phyloP scores from a whole-genome alignment of 345 rosid genomes.

The Citropsis articulata region DNA sequence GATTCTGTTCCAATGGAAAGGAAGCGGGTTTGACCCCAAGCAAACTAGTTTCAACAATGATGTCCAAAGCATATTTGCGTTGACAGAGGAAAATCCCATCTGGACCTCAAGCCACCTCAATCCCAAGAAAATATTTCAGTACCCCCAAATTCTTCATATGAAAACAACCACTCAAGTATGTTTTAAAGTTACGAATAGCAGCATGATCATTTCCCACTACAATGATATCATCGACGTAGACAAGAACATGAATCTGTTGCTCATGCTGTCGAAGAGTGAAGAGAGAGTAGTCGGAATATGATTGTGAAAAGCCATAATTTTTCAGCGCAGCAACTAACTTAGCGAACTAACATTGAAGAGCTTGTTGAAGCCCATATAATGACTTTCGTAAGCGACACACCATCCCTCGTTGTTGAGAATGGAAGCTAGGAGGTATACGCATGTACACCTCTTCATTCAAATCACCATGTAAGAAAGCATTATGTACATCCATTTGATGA shows the following conservation, averaged over 20 bases:
- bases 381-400: not conserved
- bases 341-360: not conserved
- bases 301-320: not conserved
- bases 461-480: not conserved
- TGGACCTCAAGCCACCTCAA: not conserved
- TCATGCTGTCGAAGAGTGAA: not conserved
- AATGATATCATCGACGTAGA: constrained; percentile 3
- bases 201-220: not conserved
- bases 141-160: not conserved
- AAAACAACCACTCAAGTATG: not conserved
- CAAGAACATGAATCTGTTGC: not conserved
- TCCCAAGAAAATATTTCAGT: not conserved
- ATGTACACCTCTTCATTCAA: not conserved
- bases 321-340: no score
- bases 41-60: not conserved
- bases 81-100: constrained; percentile 15
- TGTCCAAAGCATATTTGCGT: constrained; percentile 3
- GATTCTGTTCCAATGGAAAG: not conserved
- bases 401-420: no score
- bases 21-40: not conserved
- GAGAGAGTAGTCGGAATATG: not conserved
- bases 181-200: no score
- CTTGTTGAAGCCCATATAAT: no score
- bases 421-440: not conserved
- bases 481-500: constrained; percentile 5